Conservation (phyloP, 2,329 filamentous ascomycete genomes). For the Fusarium marasasianum region DNA sequence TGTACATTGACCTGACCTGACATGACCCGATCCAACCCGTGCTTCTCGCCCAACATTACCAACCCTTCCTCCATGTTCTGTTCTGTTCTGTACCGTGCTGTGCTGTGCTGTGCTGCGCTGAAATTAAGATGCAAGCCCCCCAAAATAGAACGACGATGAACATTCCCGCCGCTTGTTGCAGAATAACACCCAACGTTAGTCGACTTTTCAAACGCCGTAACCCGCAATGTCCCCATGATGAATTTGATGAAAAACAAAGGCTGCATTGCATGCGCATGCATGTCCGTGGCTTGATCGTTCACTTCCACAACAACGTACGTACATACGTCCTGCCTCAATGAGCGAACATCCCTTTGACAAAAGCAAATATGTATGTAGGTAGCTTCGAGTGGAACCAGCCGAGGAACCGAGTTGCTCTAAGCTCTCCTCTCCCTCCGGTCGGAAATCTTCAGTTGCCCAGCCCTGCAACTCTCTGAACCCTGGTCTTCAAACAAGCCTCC, state of each 20-base stretch:
- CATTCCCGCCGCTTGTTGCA: slow-evolving; percentile 29
- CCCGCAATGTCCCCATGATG: slow-evolving; percentile 33
- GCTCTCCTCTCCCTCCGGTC: background rate
- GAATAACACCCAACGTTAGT: slow-evolving; percentile 25
- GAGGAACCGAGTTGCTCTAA: background rate
- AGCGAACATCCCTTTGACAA: background rate
- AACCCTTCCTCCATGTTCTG: background rate
- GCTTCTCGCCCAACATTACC: slow-evolving; percentile 14
- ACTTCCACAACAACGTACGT: background rate
- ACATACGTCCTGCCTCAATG: background rate
- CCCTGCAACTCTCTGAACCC: slow-evolving; percentile 20
- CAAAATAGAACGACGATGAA: slow-evolving; percentile 20
- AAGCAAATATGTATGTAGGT: slow-evolving; percentile 4
- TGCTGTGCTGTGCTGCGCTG: slow-evolving; percentile 4
- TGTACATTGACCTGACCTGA: slow-evolving; percentile 5
- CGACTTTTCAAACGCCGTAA: slow-evolving; percentile 39
- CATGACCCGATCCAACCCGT: background rate
- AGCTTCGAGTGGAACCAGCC: background rate
- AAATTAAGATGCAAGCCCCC: slow-evolving; percentile 34
- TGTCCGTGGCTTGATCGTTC: slow-evolving; percentile 2
- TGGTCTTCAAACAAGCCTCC: slow-evolving; percentile 30
- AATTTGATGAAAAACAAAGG: slow-evolving; percentile 31
- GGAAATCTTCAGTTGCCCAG: slow-evolving; percentile 3
- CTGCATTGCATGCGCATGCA: slow-evolving; percentile 29
- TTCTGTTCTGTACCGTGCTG: background rate